Conservation (phyloP, 352 stramenopile genomes). For the Phytophthora lateralis region DNA sequence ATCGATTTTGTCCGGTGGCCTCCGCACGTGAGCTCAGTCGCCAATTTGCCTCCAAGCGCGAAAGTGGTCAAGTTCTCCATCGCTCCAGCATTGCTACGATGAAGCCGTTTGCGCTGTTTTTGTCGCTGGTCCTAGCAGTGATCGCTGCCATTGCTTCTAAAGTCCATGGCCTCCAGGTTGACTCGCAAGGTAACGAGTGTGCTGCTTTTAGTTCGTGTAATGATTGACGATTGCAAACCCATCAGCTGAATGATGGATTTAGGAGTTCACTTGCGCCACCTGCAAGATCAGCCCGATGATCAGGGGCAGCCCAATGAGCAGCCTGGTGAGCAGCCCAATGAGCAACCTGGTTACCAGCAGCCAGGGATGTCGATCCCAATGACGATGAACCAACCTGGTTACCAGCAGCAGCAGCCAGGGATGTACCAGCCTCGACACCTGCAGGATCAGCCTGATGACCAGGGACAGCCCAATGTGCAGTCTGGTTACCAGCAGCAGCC, state of each 20-base stretch:
- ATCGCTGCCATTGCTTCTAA: not conserved
- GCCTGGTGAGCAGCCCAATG: not conserved
- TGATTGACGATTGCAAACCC: not conserved
- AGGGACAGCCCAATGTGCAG: too few species aligned
- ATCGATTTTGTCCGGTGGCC: too few species aligned
- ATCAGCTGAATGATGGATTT: not conserved
- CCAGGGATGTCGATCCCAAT: too few species aligned
- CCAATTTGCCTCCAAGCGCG: slow-evolving; percentile 17
- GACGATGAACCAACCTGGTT: too few species aligned
- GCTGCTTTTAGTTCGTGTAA: not conserved
- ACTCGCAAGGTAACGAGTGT: slow-evolving; percentile 4
- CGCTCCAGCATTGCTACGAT: slow-evolving; percentile 2
- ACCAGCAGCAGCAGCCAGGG: not conserved
- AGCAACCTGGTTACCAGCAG: not conserved
- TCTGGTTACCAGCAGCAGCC: too few species aligned
- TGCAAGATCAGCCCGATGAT: slow-evolving; percentile 20
- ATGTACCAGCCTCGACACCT: too few species aligned
- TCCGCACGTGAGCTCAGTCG: slow-evolving; percentile 13
- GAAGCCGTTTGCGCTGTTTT: slow-evolving; percentile 18
- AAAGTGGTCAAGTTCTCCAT: slow-evolving; percentile 3
- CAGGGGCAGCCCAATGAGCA: slow-evolving; percentile 11
- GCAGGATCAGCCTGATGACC: too few species aligned
- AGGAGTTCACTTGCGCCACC: slow-evolving; percentile 17
- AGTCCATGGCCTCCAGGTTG: not conserved
- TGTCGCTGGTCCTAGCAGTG: slow-evolving; percentile 21